These are phyloP conservation scores for Papiliotrema laurentii DNA, from an alignment of 1,284 basidiomycete species.

Conservation along the genomic window DNA sequence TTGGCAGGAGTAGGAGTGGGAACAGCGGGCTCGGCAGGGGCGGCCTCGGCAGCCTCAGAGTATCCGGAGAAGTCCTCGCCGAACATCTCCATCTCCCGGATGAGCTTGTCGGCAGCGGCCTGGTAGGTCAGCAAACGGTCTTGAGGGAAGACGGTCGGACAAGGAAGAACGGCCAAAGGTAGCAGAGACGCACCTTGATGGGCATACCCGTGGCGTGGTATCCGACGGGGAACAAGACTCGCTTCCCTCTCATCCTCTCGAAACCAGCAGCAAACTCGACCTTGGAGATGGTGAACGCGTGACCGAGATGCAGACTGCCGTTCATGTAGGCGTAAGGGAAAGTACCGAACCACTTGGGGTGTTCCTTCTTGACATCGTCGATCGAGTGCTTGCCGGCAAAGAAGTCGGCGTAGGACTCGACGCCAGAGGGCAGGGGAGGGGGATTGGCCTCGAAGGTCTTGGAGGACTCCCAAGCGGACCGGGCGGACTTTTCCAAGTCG, in stretches of 20 bases:
- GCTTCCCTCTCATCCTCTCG: conserved; percentile 91
- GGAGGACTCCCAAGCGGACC: conserved; percentile 64
- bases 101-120: conserved; percentile 94
- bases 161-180: neutral
- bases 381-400: conserved; percentile 49
- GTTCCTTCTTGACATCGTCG: conserved; percentile 55
- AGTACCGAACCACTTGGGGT: conserved; percentile 96
- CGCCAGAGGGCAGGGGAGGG: conserved; percentile 63
- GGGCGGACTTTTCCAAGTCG: conserved; percentile 77
- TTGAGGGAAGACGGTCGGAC: neutral
- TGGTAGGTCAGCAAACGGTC: conserved; percentile 37
- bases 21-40: conserved; percentile 20
- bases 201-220: conserved; percentile 98
- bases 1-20: conserved; percentile 34
- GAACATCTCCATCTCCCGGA: conserved; percentile 95
- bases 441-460: conserved; percentile 74
- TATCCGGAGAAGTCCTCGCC: conserved; percentile 83
- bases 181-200: conserved; percentile 68
- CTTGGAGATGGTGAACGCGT: conserved; percentile 98
- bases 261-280: conserved; percentile 96
- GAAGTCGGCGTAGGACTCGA: conserved; percentile 57
- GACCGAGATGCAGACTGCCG: conserved; percentile 92
- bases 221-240: conserved; percentile 90
- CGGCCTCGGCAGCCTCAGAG: conserved; percentile 49
- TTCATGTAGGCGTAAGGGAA: conserved; percentile 99